phyloP scores from a whole-genome alignment of 192 early-diverging fungal species.

The Thoreauomyces humboldtii region DNA sequence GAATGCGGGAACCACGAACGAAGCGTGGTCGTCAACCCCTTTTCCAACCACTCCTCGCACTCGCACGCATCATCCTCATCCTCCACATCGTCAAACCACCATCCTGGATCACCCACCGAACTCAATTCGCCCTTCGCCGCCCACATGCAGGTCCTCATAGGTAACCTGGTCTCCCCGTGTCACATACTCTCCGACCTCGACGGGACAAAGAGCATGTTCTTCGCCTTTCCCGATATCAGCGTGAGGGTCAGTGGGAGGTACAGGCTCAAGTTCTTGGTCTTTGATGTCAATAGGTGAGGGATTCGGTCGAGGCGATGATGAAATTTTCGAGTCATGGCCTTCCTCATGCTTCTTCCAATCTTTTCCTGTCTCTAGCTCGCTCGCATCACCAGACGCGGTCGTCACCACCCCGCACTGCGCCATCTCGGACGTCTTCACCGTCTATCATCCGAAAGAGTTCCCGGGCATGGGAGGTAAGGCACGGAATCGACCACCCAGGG shows the following conservation, averaged over 20 bases:
- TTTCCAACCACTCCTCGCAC: background rate
- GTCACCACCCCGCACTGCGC: no score
- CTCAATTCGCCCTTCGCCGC: no score
- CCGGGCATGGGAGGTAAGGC: constrained; percentile 40
- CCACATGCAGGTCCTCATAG: constrained; percentile 3
- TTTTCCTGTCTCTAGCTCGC: no score
- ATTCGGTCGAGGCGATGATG: no score
- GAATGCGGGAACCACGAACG: constrained; percentile 24
- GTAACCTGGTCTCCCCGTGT: constrained; percentile 23
- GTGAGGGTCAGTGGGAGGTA: constrained; percentile 33
- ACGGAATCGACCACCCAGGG: background rate
- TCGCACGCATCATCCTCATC: no score
- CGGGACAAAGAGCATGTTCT: constrained; percentile 28
- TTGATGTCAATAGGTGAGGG: constrained; percentile 34
- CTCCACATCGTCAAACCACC: no score
- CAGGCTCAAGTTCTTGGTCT: constrained; percentile 38
- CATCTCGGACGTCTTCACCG: constrained; percentile 30
- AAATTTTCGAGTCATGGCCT: no score
- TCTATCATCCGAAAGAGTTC: constrained; percentile 41
- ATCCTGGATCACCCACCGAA: no score
- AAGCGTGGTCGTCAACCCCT: constrained; percentile 25
- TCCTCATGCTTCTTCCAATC: constrained; percentile 12
- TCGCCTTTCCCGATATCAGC: constrained; percentile 38
- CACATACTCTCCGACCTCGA: constrained; percentile 26
- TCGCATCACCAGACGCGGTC: no score